Base-by-base conservation (phyloP, 371 early-diverging fungal species). In the Blakeslea trispora region DNA sequence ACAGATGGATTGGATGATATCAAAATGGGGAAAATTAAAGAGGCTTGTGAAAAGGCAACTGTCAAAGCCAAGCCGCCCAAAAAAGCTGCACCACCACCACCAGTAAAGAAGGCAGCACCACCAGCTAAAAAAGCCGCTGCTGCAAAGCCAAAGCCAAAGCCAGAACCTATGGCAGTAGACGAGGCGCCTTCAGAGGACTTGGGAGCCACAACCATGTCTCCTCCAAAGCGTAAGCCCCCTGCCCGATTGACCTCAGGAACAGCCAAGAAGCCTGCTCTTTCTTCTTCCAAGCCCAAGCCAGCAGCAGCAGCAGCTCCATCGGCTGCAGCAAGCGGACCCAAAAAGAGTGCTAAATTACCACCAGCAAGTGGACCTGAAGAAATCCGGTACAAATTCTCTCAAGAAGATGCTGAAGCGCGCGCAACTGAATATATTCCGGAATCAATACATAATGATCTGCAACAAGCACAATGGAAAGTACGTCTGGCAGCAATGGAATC, bases 1-100 rank as follows among this genome's bases (percentile, higher is more conserved):
- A 61, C 92, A 2, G 97, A 96, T 45, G 84, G 86, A 2, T 64
- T 98, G 40, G 98, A 97, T 57, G 84, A 91, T 62, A 84, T 90
- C 59, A 96, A 93, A 72, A 77, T 77, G 71, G 85, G 82, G 2
- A 97, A 96, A 66, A 85, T 97, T 22, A 86, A 81, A 48, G 97
- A 97, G 64, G 90, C 81, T 35, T 89, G 66, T 45, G 93, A 89
- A 28, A 91, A 92, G 71, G 95, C 93, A 0, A 88, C 86, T 4
- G 84, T 92, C 2, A 87, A 84, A 55, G 84, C 82, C 9, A 85
- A 82, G 37, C 60, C 69, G 8, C 70, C 68, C 0, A 79, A 80
- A 19, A 75, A 77, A 24, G 63, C 79, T 2, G 70, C 75, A 9
- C 72, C 81, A 5, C 22, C 61, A 0, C 41, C 59, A 6, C 55